Evolutionary conservation across 768 basidiomycete genomes (phyloP), one percentile per base, ranked within the genome.

Genomic region (Tylopilus subfusipes): DNA sequence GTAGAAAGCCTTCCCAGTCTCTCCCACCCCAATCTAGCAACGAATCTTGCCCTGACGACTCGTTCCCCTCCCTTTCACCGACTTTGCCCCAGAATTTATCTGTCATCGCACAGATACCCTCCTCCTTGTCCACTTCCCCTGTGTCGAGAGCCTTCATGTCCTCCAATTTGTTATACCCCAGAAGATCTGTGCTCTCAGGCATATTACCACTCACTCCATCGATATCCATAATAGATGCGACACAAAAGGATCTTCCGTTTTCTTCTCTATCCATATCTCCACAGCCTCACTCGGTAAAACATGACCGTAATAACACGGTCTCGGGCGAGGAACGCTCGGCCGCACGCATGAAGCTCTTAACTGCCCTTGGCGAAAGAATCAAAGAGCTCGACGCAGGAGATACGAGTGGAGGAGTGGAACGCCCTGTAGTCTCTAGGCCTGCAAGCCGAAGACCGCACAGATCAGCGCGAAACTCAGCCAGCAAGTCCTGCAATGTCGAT

Each of bases 311-410:
- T 62, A 91, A 92, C 63, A 93, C 91, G 16, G 84, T 91, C 14
- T 81, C 90, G 2, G 90, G 89, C 7, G 89, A 87, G 25, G 90
- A 91, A 63, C 84, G 90, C 33, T 78, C 79, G 30, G 87, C 82
- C 27, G 89, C 86, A 12, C 80, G 90, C 40, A 80, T 82, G 61
- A 75, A 84, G 48, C 78, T 92, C 75, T 75, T 90, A 34, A 81
- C 76, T 50, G 77, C 82, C 11, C 73, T 91, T 18, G 80, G 79
- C n/a, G 80, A 82, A 47, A 65, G 80, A 50, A 66, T 77, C 58
- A 76, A 83, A 53, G 85, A 86, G 60, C 75, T 81, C 2, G 87
- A 90, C 57, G 77, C 78, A 24, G 85, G 84, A 42, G 78, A 79
- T 53, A 81, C 75, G 2, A 85, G 82, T 58, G 83, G 78, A 29